phyloP scores from a whole-genome alignment of 345 rosid genomes.

The Conringia planisiliqua region DNA sequence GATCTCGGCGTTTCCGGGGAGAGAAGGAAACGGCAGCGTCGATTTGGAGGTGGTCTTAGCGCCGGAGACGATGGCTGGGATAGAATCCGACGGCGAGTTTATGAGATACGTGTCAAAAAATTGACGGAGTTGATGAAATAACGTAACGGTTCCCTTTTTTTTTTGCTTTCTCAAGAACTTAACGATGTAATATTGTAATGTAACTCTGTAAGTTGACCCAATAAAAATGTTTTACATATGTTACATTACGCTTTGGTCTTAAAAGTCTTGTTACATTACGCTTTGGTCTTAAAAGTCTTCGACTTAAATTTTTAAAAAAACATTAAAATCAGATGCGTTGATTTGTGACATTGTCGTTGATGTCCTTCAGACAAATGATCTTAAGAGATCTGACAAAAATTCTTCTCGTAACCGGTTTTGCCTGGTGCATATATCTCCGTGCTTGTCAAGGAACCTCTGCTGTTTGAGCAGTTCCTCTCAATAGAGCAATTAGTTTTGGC shows the following conservation, averaged over 20 bases:
- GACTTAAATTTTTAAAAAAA: not conserved
- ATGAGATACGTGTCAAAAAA: constrained; percentile 52
- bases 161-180: not conserved
- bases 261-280: not conserved
- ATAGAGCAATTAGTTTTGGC: not conserved
- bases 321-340: not conserved
- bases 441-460: not conserved
- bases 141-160: constrained; percentile 13
- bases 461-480: not conserved
- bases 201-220: constrained; percentile 25
- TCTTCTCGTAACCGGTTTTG: not conserved
- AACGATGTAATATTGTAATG: constrained; percentile 19
- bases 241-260: not conserved
- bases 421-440: not conserved
- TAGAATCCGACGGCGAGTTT: constrained; percentile 72
- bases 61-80: constrained; percentile 78
- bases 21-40: constrained; percentile 68
- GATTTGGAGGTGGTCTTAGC: constrained; percentile 82
- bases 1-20: constrained; percentile 94
- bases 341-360: not conserved
- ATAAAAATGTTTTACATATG: not conserved
- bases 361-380: not conserved
- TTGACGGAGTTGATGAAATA: constrained; percentile 6
- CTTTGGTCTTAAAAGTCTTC: not conserved
- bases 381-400: not conserved